Evolutionary conservation across 1,284 basidiomycete species (phyloP).

Genomic region (Quambalaria eucalypti): DNA sequence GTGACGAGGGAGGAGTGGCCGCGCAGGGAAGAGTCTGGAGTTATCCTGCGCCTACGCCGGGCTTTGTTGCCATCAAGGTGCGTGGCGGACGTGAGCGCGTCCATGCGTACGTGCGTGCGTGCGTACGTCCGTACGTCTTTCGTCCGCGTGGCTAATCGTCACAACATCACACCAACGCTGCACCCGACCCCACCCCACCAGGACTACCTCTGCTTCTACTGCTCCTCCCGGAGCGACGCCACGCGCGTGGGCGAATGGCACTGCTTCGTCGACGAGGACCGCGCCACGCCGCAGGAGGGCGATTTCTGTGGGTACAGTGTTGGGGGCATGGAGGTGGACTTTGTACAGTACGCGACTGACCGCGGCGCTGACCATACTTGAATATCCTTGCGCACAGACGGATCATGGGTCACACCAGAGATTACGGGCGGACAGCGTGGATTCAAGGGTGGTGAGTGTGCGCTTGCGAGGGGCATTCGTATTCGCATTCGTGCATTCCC

Average conservation of each 20-base stretch:
- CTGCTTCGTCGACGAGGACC: slow-evolving; percentile 38
- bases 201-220: slow-evolving; percentile 42
- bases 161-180: no score
- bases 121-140: background rate
- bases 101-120: background rate
- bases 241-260: slow-evolving; percentile 27
- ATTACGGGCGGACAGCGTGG: slow-evolving; percentile 40
- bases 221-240: slow-evolving; percentile 25
- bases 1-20: slow-evolving; percentile 13
- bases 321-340: background rate
- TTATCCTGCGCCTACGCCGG: slow-evolving; percentile 31
- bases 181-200: no score
- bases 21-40: slow-evolving; percentile 35
- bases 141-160: background rate
- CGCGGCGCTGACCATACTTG: background rate
- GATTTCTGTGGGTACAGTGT: slow-evolving; percentile 42
- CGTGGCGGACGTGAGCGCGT: background rate
- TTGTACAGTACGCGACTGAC: background rate
- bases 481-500: no score
- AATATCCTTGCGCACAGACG: slow-evolving; percentile 14
- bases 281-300: slow-evolving; percentile 34
- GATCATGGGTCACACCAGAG: slow-evolving; percentile 42
- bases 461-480: no score
- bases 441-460: slow-evolving; percentile 41
- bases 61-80: slow-evolving; percentile 20